Evolutionary conservation across 2,329 filamentous ascomycete genomes (phyloP), one percentile per base, ranked within the genome.

Genomic region (Didymellaceae sp.): DNA sequence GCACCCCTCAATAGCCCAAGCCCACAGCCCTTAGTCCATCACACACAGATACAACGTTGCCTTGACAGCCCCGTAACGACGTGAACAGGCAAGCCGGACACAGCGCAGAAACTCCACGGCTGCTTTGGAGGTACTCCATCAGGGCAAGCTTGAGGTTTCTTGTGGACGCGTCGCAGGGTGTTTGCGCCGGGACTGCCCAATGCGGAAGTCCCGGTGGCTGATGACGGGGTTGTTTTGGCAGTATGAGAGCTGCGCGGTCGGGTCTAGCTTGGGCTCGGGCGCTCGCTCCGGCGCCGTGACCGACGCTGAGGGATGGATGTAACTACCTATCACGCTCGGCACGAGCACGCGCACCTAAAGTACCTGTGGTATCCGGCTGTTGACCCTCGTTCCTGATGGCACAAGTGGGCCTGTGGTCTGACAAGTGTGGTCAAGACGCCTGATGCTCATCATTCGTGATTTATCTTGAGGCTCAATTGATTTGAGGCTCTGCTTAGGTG

Each of bases 221-320:
- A 44, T 44, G 44, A 32, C 40, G 28, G 46, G n/a, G 8, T 24
- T 26, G 21, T 17, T 14, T 25, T 38, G 25, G 18, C 18, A 18
- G 14, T 34, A 16, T n/a, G n/a, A n/a, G n/a, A n/a, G n/a, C n/a
- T n/a, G n/a, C n/a, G n/a, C n/a, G n/a, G n/a, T n/a, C n/a, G 21
- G 35, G 44, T 21, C n/a, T 9, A 10, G 37, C 16, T 21, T 6
- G 31, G 17, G 26, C 45, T 39, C 39, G 22, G 24, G 41, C n/a
- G 18, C 39, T 53, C 50, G 50, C 50, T 47, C 50, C 50, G 50
- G 50, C 50, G 50, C 50, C 50, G 44, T 26, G 43, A 34, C 50
- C 44, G 50, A 48, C 26, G 5, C 28, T 43, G 11, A 13, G 24
- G 24, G 10, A 28, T n/a, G 26, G 5, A 13, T 5, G 26, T 28